A percentile compares a stretch with the other conserved stretches of the same genome.
phyloP scores from a whole-genome alignment of 805 yeast species.

The Suhomyces emberorum region DNA sequence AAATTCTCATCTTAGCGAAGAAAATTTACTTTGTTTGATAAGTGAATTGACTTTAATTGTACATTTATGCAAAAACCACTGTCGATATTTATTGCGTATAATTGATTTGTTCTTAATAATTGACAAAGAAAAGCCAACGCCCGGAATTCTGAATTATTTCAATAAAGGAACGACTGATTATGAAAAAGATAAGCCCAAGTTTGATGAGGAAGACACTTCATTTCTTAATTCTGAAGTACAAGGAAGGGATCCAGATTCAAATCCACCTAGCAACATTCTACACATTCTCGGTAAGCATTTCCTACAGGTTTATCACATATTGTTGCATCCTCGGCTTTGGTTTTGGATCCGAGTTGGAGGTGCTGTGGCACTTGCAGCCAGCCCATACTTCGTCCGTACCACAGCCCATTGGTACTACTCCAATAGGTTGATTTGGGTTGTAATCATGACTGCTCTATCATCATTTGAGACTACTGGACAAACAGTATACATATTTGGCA shows the following conservation, averaged over 20 bases:
- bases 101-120: constrained; percentile 19
- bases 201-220: constrained; percentile 2
- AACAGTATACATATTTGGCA: constrained; percentile 22
- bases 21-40: constrained; percentile 21
- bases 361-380: constrained; percentile 19
- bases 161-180: constrained; percentile 7
- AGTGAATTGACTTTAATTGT: constrained; percentile 22
- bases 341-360: constrained; percentile 28
- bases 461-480: constrained; percentile 30
- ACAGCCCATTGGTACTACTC: constrained; percentile 28
- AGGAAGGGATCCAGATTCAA: constrained; percentile 27
- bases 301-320: constrained; percentile 14
- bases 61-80: constrained; percentile 17
- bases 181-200: constrained; percentile 2
- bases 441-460: constrained; percentile 29
- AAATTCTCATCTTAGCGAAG: constrained; percentile 16
- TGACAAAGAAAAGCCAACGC: constrained; percentile 21
- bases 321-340: constrained; percentile 22
- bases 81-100: constrained; percentile 11
- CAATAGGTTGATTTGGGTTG: constrained; percentile 28
- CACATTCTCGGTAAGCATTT: constrained; percentile 20
- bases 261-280: constrained; percentile 19
- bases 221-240: constrained; percentile 10
- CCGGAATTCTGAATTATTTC: constrained; percentile 16
- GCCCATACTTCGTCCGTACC: constrained; percentile 24